Evolutionary conservation across 2,329 filamentous ascomycete genomes (phyloP).

Genomic region (Colletotrichum acutatum): DNA sequence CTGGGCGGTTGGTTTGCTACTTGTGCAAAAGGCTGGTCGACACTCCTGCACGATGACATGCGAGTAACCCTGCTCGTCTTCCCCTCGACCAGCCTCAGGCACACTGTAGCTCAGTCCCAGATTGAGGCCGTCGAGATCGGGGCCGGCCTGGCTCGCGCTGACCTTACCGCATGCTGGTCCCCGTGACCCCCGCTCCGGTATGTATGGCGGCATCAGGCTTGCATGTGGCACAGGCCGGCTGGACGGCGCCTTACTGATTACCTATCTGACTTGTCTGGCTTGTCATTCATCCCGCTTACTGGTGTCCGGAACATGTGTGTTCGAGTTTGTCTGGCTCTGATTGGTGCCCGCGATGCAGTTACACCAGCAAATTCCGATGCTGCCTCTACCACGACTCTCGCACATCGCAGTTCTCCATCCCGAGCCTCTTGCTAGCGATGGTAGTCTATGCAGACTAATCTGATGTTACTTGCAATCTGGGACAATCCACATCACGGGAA

Average conservation of each 20-base stretch:
- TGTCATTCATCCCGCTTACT: not conserved
- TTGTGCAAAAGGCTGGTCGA: not conserved
- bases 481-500: constrained; percentile 10
- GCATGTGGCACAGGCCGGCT: constrained; percentile 13
- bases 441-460: not conserved
- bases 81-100: not conserved
- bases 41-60: constrained; percentile 16
- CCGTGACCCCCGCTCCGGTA: constrained; percentile 26
- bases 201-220: constrained; percentile 4
- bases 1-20: not conserved
- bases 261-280: not conserved
- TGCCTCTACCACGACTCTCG: not conserved
- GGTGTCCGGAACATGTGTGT: not conserved
- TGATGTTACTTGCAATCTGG: not conserved
- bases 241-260: not conserved
- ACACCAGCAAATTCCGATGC: not conserved
- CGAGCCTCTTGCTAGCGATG: not conserved
- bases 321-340: not conserved
- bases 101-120: constrained; percentile 9
- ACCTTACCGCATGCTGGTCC: constrained; percentile 5
- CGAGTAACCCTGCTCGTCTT: constrained; percentile 1
- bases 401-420: not conserved
- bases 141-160: constrained; percentile 6
- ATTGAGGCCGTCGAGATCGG: constrained; percentile 2
- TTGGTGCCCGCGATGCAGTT: constrained; percentile 21